Evolutionary conservation across 352 stramenopile species (phyloP).

Genomic region (Phytophthora kernoviae): DNA sequence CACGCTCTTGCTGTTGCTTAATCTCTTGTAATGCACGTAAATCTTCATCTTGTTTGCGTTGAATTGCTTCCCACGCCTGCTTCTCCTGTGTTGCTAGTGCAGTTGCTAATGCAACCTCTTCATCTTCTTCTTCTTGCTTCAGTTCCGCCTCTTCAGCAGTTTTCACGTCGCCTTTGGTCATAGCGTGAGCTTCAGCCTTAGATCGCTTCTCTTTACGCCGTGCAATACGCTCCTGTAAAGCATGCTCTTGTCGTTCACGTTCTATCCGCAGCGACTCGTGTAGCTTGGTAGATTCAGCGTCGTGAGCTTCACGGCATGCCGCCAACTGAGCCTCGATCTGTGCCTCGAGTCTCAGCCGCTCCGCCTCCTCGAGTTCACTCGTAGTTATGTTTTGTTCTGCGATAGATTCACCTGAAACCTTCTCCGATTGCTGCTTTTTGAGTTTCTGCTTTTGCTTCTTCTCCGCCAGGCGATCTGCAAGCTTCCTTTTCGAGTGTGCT

Average conservation of each 20-base stretch:
- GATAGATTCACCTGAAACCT: not conserved
- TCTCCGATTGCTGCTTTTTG: slow-evolving; percentile 15
- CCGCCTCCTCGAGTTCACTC: slow-evolving; percentile 20
- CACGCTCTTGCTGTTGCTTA: slow-evolving; percentile 45
- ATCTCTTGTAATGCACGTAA: slow-evolving; percentile 34
- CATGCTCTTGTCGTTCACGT: slow-evolving; percentile 54
- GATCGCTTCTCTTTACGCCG: slow-evolving; percentile 49
- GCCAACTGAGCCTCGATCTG: slow-evolving; percentile 35
- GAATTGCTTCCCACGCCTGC: slow-evolving; percentile 36
- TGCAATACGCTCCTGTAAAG: slow-evolving; percentile 59
- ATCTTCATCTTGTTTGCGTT: slow-evolving; percentile 49
- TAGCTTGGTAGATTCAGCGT: slow-evolving; percentile 33
- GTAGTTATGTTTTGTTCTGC: not conserved
- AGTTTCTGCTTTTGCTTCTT: slow-evolving; percentile 49
- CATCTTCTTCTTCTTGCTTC: slow-evolving; percentile 38
- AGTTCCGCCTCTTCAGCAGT: slow-evolving; percentile 33
- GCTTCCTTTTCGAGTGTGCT: slow-evolving; percentile 58
- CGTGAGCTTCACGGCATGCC: slow-evolving; percentile 33
- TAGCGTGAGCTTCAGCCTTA: slow-evolving; percentile 7
- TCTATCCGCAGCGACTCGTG: slow-evolving; percentile 36
- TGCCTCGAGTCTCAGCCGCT: slow-evolving; percentile 25
- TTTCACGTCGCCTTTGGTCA: slow-evolving; percentile 15
- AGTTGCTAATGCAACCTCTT: slow-evolving; percentile 27
- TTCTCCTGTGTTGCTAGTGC: slow-evolving; percentile 39
- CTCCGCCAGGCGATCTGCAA: slow-evolving; percentile 65